Evolutionary conservation across 495 filamentous ascomycete genomes (phyloP).

Genomic region (Daldinia childiae): DNA sequence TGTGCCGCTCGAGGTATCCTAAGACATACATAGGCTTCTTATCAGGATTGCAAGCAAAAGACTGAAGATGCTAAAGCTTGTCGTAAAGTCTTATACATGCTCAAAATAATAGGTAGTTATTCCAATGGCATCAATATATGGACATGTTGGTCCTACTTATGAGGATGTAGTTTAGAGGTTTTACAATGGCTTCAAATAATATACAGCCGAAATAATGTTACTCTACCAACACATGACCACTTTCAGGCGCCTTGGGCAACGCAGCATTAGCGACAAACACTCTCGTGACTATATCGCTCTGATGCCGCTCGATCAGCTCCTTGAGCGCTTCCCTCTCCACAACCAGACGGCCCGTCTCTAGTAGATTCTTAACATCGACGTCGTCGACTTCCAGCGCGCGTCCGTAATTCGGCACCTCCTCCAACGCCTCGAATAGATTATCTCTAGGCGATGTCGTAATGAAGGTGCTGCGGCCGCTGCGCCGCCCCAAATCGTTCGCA

Average conservation of each 20-base stretch:
- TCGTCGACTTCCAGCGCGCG: slow-evolving; percentile 72
- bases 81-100: too few relatives aligned
- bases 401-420: slow-evolving; percentile 69
- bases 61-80: too few relatives aligned
- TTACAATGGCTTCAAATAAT: slow-evolving; percentile 13
- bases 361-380: slow-evolving; percentile 92
- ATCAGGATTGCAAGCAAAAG: too few relatives aligned
- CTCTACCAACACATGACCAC: slow-evolving; percentile 39
- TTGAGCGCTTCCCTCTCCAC: slow-evolving; percentile 86
- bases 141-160: not conserved
- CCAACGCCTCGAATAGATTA: slow-evolving; percentile 67
- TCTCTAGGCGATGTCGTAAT: slow-evolving; percentile 68
- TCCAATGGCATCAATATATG: too few relatives aligned
- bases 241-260: slow-evolving; percentile 22
- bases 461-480: slow-evolving; percentile 76
- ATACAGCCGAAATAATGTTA: slow-evolving; percentile 35
- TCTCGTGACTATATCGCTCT: slow-evolving; percentile 70
- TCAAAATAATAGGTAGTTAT: too few relatives aligned
- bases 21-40: too few relatives aligned
- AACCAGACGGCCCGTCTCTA: slow-evolving; percentile 84
- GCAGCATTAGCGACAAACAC: slow-evolving; percentile 41
- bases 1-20: too few relatives aligned
- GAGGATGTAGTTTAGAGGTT: slow-evolving; percentile 26
- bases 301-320: slow-evolving; percentile 76
- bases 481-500: slow-evolving; percentile 75